These are phyloP conservation scores for Cephalotrichum gorgonifer DNA, from an alignment of 2,329 filamentous ascomycete species.

Conservation along the genomic window DNA sequence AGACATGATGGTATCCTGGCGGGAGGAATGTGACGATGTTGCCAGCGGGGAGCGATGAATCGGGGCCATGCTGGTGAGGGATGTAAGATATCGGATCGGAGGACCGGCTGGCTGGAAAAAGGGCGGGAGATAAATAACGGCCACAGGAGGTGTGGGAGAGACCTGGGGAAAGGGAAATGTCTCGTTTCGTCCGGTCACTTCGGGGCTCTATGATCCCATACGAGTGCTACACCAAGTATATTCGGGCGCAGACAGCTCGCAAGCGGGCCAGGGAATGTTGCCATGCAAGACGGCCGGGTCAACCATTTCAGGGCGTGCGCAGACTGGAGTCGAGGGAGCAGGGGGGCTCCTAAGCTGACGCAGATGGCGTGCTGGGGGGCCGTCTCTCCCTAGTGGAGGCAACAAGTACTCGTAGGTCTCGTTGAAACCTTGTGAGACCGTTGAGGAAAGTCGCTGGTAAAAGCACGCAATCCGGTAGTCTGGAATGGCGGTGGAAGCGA, in stretches of 20 bases:
- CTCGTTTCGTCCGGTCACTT: neutral
- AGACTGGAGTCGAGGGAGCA: neutral
- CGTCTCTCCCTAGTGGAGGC: neutral
- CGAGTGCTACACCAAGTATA: neutral
- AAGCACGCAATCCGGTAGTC: neutral
- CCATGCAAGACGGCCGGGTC: neutral
- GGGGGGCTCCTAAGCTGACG: neutral
- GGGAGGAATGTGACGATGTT: constrained; percentile 1
- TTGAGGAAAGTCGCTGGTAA: neutral
- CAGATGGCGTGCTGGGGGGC: neutral
- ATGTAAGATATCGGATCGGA: too few species aligned
- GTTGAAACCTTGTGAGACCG: neutral
- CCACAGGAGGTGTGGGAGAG: neutral
- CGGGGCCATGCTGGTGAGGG: neutral
- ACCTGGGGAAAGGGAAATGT: neutral
- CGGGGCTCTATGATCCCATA: neutral
- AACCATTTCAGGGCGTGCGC: neutral
- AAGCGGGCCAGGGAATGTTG: neutral
- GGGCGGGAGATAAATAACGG: neutral
- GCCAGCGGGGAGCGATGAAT: neutral
- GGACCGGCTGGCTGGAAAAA: too few species aligned
- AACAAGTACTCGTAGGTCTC: neutral
- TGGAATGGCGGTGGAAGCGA: neutral
- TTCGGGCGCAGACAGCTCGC: neutral
- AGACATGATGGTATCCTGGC: constrained; percentile 7